Base-by-base conservation (phyloP, 1,284 basidiomycete species). In the Hortiboletus rubellus region DNA sequence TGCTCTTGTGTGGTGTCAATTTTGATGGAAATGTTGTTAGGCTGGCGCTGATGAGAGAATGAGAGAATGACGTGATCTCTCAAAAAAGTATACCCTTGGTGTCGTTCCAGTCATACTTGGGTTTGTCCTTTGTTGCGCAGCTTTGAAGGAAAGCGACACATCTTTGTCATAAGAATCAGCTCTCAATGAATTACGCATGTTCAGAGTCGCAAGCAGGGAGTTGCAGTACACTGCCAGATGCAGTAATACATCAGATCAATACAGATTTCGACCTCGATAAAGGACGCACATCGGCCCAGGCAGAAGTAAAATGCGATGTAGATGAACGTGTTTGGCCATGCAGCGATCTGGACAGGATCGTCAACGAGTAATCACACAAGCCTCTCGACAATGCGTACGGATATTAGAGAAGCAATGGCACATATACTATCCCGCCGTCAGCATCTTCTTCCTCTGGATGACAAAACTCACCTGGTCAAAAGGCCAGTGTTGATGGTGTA, bases 331-430 rank as follows among this genome's bases (percentile, higher is more conserved):
- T 22, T 22, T 3, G 22, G 22, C 22, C 82, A 22, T 22, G 22
- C 22, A 22, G 22, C 42, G 22, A 22, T 63, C 80, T 72, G 6
- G 8, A 11, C 10, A 52, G 17, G 12, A 37, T 55, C 10, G 9
- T 46, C 30, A 46, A 42, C 31, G 8, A 18, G 15, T n/a, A 9
- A 36, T 18, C 6, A 5, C 14, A 37, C 24, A 12, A 33, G 8
- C 3, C 3, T 42, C 10, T 4, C 5, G 5, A 46, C 27, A n/a
- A 43, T 14, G 60, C 75, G 51, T 57, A 77, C 80, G n/a, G 74
- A 73, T 18, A 82, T 63, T 5, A 82, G 66, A 0, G 82, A 81
- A 14, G 69, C 70, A 37, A 80, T 61, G 6, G 81, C 76, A 63
- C 76, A 74, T 7, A 77, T 11, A 53, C 70, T 70, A 40, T 42